phyloP scores from a whole-genome alignment of 371 early-diverging fungal species.

The Thermomucor indicae-seudaticae region DNA sequence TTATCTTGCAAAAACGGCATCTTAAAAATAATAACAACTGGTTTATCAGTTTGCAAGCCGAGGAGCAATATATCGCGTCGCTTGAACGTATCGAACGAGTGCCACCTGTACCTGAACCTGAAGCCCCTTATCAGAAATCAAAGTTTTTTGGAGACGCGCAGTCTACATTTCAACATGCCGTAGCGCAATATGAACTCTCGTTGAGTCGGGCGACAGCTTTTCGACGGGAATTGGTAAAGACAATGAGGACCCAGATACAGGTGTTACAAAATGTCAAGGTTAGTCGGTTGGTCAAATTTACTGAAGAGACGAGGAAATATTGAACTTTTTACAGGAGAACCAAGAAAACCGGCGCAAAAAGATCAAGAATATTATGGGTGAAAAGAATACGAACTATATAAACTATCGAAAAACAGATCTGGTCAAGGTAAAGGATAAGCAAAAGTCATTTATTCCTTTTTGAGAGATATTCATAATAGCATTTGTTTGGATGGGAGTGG shows the following conservation, averaged over 20 bases:
- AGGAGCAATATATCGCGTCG: constrained; percentile 7
- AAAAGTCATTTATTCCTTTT: too few species aligned
- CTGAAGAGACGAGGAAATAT: constrained; percentile 4
- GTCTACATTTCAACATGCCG: constrained; percentile 4
- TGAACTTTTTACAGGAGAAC: too few species aligned
- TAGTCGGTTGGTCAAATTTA: too few species aligned
- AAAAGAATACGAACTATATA: constrained; percentile 8
- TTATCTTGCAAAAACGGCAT: too few species aligned
- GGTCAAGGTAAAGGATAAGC: neutral
- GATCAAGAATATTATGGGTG: constrained; percentile 4
- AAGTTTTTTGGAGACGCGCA: constrained; percentile 3
- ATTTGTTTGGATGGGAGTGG: neutral
- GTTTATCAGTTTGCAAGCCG: neutral
- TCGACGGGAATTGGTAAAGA: constrained; percentile 8
- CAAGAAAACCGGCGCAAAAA: constrained; percentile 7
- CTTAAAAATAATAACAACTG: neutral
- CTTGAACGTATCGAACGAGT: constrained; percentile 1
- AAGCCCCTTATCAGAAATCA: neutral
- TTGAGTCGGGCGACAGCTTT: neutral
- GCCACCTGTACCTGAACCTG: constrained; percentile 5
- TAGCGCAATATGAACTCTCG: constrained; percentile 1
- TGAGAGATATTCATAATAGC: neutral
- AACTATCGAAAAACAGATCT: constrained; percentile 5
- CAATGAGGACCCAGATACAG: constrained; percentile 6
- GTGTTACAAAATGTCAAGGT: neutral